Evolutionary conservation across 1,139 yeast species (phyloP), one percentile per base, ranked within the genome.

Genomic region (Scheffersomyces segobiensis): DNA sequence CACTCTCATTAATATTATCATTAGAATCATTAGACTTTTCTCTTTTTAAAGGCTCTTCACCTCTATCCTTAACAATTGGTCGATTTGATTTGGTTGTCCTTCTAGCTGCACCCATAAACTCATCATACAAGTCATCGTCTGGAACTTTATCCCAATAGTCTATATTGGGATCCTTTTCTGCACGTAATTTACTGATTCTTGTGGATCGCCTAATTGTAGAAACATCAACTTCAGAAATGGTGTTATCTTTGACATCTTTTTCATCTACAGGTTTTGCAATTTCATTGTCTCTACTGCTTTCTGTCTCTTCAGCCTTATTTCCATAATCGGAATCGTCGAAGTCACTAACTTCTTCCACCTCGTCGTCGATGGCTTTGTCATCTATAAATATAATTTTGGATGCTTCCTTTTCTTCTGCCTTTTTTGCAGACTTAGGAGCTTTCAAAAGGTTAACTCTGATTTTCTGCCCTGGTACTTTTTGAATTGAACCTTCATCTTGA

Each of bases 141-240:
- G 74, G 75, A 14, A 66, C 49, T 53, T 70, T 69, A 50, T 69
- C 60, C 73, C 71, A 70, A 55, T 69, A 69, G 12, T 66, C 71
- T 53, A 68, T 69, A 56, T 70, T 70, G 46, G 68, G 67, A 54
- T 70, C 73, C 14, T 56, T 53, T 24, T 53, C 55, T 6, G 56
- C 49, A 6, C 52, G 46, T 20, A 49, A 39, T 17, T 22, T 52
- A 6, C 50, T 26, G 14, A 26, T 49, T 48, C 50, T 24, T 53
- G 20, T 46, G 10, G 50, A 20, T 20, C 24, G 21, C 24, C 50
- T 21, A 21, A 14, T 20, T 48, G 50, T 48, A 48, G 50, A 48
- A 14, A 21, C 24, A 14, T 14, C 21, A 20, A 12, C 10, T 10
- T 21, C 17, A 8, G 8, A 20, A 20, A 12, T 5, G 17, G 14